A percentile compares a stretch with the other conserved stretches of the same genome.
These are phyloP conservation scores for Plasmodium vivax DNA, from an alignment of 169 alveolate species.

Conservation along the genomic window DNA sequence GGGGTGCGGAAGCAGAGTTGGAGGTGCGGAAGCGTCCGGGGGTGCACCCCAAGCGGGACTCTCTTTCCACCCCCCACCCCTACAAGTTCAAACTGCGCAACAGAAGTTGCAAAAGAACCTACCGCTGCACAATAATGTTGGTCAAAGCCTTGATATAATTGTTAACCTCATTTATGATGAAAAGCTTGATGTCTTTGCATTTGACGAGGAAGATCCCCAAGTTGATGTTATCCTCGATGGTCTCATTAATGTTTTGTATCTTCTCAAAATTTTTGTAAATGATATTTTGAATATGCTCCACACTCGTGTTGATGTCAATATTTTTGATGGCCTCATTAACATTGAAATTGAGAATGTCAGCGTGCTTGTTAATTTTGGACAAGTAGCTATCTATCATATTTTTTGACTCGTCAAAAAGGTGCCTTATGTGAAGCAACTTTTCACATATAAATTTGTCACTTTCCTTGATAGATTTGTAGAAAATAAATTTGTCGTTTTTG, in stretches of 20 bases:
- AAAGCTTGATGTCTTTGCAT: conserved; percentile 59
- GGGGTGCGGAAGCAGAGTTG: neutral
- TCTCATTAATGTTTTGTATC: conserved; percentile 66
- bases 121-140: conserved; percentile 70
- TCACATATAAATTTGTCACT: conserved; percentile 59
- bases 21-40: neutral
- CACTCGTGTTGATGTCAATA: conserved; percentile 71
- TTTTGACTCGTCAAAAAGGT: conserved; percentile 65
- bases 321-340: conserved; percentile 69
- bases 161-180: conserved; percentile 61
- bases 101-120: neutral
- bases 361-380: conserved; percentile 53
- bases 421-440: conserved; percentile 31
- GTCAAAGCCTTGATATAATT: conserved; percentile 56
- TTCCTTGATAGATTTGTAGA: conserved; percentile 67
- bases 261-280: conserved; percentile 55
- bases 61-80: neutral
- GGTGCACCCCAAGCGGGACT: neutral
- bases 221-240: conserved; percentile 59
- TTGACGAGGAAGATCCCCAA: conserved; percentile 59
- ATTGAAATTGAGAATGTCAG: conserved; percentile 66
- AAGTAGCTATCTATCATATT: conserved; percentile 33
- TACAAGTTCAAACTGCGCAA: neutral
- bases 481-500: conserved; percentile 70
- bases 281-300: conserved; percentile 69